Conservation (phyloP, 371 early-diverging fungal genomes). For the Scutellospora calospora region DNA sequence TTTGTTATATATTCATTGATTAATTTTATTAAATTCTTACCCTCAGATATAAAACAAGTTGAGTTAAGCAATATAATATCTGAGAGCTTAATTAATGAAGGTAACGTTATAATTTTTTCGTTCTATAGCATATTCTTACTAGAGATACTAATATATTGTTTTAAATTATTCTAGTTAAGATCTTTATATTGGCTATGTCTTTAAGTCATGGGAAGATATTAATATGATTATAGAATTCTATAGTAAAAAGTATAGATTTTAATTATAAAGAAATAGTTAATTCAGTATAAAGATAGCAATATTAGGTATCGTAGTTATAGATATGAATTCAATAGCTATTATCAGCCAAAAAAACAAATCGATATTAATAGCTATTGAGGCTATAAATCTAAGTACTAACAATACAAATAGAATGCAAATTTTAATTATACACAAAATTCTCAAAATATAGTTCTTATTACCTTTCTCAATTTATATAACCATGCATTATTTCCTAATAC, state of each 20-base stretch:
- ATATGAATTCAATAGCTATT: conserved; percentile 5
- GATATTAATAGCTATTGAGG: background rate
- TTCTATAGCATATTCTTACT: too few relatives aligned
- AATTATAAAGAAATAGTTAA: conserved; percentile 28
- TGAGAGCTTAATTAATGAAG: too few relatives aligned
- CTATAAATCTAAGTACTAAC: conserved; percentile 4
- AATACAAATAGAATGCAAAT: background rate
- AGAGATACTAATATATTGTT: background rate
- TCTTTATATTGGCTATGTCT: conserved; percentile 9
- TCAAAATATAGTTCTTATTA: background rate
- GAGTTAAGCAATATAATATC: too few relatives aligned
- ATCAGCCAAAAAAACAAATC: conserved; percentile 24
- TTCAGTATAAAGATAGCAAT: background rate
- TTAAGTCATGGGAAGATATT: background rate
- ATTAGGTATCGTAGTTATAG: background rate
- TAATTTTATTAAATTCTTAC: too few relatives aligned
- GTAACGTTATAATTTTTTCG: too few relatives aligned
- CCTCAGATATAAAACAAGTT: too few relatives aligned
- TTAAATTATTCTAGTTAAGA: background rate
- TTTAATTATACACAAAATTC: conserved; percentile 2
- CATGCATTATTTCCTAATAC: background rate
- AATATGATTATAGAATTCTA: conserved; percentile 8
- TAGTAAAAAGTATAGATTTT: conserved; percentile 9
- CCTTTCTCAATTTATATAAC: background rate
- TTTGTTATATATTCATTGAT: too few relatives aligned